Evolutionary conservation across 805 yeast genomes (phyloP), one percentile per base, ranked within the genome.

Genomic region (Wickerhamiella allomyrinae): DNA sequence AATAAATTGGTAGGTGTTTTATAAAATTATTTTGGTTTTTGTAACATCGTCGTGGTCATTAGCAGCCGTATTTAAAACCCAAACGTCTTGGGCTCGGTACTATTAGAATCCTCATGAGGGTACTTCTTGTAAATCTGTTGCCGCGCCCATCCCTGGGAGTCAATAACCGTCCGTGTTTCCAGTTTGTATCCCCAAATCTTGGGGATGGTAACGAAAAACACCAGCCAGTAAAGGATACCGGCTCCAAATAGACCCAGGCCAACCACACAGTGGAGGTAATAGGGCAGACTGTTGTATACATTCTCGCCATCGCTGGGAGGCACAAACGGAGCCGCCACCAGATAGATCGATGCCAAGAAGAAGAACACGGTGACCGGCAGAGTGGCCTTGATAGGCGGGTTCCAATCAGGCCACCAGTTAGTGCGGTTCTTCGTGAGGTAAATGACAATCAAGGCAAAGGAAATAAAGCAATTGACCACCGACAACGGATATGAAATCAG

Each of bases 401-500:
- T 65, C 89, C 91, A 82, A 37, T 60, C 67, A n/a, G 21, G 50
- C 49, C 42, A 37, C 48, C 29, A 35, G 63, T 41, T 27, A 66
- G 64, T 54, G 71, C 69, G 19, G 20, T 36, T 10, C 29, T 36
- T 36, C 6, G 39, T 36, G 57, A 70, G 65, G 57, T 77, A 72
- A 39, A 80, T 60, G 56, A 68, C 71, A 39, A 82, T 57, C 50
- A 78, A 63, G 15, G 82, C 94, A 41, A 69, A 53, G 14, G 80
- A 76, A 31, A 83, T 75, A 35, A 68, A 66, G 23, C 77, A 64
- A 58, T 82, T 79, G 53, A 83, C 79, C 40, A 83, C 77, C 55
- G 83, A 79, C 63, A 77, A 71, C 39, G 94, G 89, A 58, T 83
- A 83, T 2, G 89, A 76, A 52, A 81, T 78, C 65, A 84, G 68